phyloP scores from a whole-genome alignment of 208 protist species.

The Leishmania martiniquensis region DNA sequence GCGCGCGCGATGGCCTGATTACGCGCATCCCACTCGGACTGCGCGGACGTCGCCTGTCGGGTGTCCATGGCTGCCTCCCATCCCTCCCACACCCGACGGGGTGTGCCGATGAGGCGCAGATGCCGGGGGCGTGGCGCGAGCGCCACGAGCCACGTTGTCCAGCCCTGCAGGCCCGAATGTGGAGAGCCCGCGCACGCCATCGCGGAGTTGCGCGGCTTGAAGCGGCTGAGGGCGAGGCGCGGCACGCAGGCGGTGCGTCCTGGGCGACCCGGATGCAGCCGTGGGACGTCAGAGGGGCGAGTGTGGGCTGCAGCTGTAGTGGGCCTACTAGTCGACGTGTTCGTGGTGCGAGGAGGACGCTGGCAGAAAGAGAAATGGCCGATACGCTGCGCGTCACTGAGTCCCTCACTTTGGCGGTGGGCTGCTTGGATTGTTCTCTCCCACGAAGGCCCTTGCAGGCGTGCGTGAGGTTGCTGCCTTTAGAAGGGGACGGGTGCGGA shows the following conservation, averaged over 20 bases:
- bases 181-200: not conserved
- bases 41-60: no score
- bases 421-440: not conserved
- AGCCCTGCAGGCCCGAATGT: not conserved
- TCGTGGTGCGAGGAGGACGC: not conserved
- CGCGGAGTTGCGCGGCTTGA: not conserved
- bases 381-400: not conserved
- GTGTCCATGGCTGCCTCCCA: not conserved
- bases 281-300: not conserved
- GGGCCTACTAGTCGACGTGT: not conserved
- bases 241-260: not conserved
- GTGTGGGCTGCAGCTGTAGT: not conserved
- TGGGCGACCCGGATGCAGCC: not conserved
- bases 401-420: not conserved
- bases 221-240: not conserved
- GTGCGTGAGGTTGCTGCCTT: not conserved
- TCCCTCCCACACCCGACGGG: not conserved
- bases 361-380: not conserved
- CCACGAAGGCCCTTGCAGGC: no score
- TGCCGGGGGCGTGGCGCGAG: not conserved
- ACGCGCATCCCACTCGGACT: not conserved
- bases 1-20: not conserved
- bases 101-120: not conserved
- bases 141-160: not conserved
- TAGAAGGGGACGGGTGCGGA: not conserved